phyloP scores from a whole-genome alignment of 2,329 filamentous ascomycete species.

The Fusarium musae region DNA sequence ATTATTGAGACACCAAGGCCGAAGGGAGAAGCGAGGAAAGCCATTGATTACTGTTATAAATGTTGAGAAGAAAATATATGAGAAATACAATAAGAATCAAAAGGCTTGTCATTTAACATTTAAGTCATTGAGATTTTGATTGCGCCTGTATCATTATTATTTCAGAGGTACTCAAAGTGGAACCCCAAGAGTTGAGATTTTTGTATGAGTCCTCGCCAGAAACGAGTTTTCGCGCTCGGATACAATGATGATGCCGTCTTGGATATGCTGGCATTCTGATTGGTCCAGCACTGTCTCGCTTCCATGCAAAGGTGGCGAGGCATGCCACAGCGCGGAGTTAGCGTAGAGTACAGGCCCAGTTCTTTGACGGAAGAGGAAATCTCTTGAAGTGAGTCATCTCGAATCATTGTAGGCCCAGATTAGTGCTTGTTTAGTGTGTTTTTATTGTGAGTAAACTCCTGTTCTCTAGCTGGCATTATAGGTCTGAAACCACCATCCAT shows the following conservation, averaged over 20 bases:
- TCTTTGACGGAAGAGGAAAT: background rate
- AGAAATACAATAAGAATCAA: background rate
- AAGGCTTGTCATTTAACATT: fast-evolving
- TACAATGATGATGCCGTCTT: background rate
- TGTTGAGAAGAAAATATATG: fast-evolving
- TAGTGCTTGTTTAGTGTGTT: background rate
- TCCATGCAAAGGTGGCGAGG: background rate
- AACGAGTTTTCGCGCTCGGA: background rate
- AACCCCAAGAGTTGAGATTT: background rate
- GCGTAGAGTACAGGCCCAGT: background rate
- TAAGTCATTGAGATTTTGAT: background rate
- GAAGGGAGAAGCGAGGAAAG: background rate
- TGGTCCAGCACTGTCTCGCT: background rate
- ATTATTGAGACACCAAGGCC: background rate
- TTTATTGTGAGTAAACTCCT: fast-evolving
- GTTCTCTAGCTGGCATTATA: too few relatives aligned
- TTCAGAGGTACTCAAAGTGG: background rate
- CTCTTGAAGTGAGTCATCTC: background rate
- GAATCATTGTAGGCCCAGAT: background rate
- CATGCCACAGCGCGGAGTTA: background rate
- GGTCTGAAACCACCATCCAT: too few relatives aligned
- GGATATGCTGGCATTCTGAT: background rate
- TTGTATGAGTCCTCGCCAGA: background rate
- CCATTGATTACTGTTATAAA: background rate
- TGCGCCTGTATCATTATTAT: fast-evolving